Percentiles rank a stretch among this genome's conserved stretches.
phyloP scores from a whole-genome alignment of 2,329 filamentous ascomycete species.

The Sordariomycetes sp. region DNA sequence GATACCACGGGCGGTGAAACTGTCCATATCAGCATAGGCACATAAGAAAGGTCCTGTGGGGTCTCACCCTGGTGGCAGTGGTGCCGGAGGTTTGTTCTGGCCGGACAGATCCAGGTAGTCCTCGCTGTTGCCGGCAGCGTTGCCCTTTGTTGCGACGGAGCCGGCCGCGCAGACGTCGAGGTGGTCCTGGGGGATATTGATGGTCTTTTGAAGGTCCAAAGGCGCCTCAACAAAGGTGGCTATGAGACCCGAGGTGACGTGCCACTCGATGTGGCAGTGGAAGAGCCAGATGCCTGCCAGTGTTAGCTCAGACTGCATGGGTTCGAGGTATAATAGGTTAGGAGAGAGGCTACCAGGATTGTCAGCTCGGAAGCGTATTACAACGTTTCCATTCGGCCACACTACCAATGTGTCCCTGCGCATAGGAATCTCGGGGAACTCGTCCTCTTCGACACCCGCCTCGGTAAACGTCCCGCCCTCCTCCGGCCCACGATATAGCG shows the following conservation, averaged over 20 bases:
- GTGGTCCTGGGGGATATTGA: slow-evolving; percentile 52
- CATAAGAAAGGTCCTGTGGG: neutral
- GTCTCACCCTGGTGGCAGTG: slow-evolving; percentile 51
- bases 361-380: slow-evolving; percentile 58
- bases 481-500: slow-evolving; percentile 50
- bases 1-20: slow-evolving; percentile 61
- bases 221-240: slow-evolving; percentile 58
- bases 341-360: slow-evolving; percentile 43
- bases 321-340: slow-evolving; percentile 9
- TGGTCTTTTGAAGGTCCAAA: slow-evolving; percentile 47
- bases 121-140: slow-evolving; percentile 63
- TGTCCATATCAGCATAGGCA: slow-evolving; percentile 10
- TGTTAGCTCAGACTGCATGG: too few relatives aligned
- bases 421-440: slow-evolving; percentile 48
- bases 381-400: slow-evolving; percentile 55
- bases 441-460: slow-evolving; percentile 29
- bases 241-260: slow-evolving; percentile 57
- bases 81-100: slow-evolving; percentile 43
- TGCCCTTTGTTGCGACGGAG: slow-evolving; percentile 47
- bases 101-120: slow-evolving; percentile 56
- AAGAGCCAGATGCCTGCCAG: slow-evolving; percentile 54
- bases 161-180: slow-evolving; percentile 46
- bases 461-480: slow-evolving; percentile 47
- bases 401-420: slow-evolving; percentile 61
- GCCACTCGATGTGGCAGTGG: slow-evolving; percentile 79